Conservation (phyloP, 2,329 filamentous ascomycete genomes). For the Alternaria sp. region DNA sequence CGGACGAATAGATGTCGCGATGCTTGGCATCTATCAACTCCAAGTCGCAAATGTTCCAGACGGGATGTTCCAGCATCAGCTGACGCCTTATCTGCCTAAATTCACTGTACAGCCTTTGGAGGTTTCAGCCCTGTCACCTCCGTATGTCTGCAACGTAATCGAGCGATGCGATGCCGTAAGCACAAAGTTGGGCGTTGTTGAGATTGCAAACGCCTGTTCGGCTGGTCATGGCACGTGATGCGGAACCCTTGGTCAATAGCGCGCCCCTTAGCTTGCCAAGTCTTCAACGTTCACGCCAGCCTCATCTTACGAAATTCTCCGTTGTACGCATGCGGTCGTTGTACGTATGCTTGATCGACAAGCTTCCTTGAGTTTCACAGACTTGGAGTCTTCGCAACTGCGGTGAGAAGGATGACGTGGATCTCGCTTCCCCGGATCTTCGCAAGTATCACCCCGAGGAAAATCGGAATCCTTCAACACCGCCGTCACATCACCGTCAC, state of each 20-base stretch:
- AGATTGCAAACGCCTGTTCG: conserved; percentile 9
- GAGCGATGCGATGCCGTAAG: not conserved
- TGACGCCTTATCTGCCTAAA: not conserved
- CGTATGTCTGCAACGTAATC: not conserved
- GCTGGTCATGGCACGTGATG: not conserved
- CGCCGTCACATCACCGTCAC: not conserved
- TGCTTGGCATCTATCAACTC: not conserved
- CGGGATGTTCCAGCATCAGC: not conserved
- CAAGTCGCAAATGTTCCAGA: not conserved
- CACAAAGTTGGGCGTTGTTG: not conserved
- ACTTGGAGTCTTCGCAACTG: not conserved
- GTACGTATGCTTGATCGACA: conserved; percentile 2
- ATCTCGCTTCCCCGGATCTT: conserved; percentile 2
- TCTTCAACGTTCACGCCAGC: not conserved
- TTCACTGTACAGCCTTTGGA: not conserved
- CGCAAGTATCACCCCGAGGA: not conserved
- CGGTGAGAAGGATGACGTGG: conserved; percentile 2
- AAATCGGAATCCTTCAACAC: not conserved
- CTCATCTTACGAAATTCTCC: conserved; percentile 4
- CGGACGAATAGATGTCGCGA: not conserved
- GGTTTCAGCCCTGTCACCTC: not conserved
- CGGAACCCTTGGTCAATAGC: not conserved
- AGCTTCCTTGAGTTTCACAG: not conserved
- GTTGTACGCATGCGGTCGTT: not conserved
- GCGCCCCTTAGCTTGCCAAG: conserved; percentile 1